Base-by-base conservation (phyloP, 179 eudicot genomes). In the Drosera spatulata region DNA sequence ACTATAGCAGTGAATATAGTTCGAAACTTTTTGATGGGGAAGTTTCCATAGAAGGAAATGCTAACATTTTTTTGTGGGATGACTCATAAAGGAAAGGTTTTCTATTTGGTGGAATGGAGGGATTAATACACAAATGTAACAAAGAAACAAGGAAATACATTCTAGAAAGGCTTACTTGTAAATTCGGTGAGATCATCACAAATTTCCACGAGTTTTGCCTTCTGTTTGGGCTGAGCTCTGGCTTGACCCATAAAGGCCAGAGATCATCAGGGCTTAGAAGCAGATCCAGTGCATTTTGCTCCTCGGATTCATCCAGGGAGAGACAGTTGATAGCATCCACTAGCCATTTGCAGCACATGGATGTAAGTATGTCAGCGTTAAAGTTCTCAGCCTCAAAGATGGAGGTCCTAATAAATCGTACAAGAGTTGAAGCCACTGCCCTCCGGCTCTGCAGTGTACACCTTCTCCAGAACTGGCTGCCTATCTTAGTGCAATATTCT, bases 231-330 rank as follows among this genome's bases (percentile, higher is more conserved):
- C 42, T 60, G 38, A 48, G n/a, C 74, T 67, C 80, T 6, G 85
- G 91, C 63, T 59, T 53, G 68, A 83, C 62, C 91, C 86, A 87
- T 49, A 58, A 59, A 14, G 99, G 96, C 95, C 97, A 89, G 39
- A 55, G 52, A 50, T 71, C 80, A 84, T 75, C 70, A 66, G 74
- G 67, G 59, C 79, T 70, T 40, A 93, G 64, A 59, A 93, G 84
- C 58, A 75, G 61, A 68, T 93, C 88, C 53, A 93, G 67, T 66
- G 90, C 67, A 59, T 74, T 69, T 67, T 90, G 94, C 77, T 89
- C 94, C 73, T 93, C 95, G 50, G 61, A 58, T 55, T 66, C 77
- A 73, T 73, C 72, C 68, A 58, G 67, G 73, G 83, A 83, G 60
- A 83, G 66, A 74, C 71, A 61, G 51, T 74, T 77, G 66, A 79